phyloP scores from a whole-genome alignment of 1,284 basidiomycete species.

The Volvariella surrecta region DNA sequence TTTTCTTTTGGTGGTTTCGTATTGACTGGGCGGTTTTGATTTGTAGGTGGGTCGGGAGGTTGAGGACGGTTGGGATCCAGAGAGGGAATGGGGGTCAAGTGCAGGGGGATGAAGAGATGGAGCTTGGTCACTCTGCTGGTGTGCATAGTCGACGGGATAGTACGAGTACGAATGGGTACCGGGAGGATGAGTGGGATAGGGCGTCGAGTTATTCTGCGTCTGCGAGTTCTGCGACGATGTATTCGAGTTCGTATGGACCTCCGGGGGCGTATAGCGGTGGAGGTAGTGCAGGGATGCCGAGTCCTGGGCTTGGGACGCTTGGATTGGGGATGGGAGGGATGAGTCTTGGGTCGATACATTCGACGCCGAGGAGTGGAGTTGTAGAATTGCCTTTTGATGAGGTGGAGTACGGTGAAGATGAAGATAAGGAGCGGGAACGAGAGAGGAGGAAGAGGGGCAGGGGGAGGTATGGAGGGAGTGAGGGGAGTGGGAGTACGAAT shows the following conservation, averaged over 20 bases:
- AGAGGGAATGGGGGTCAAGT: conserved; percentile 15
- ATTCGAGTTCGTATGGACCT: conserved; percentile 2
- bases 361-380: conserved; percentile 19
- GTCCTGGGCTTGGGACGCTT: conserved; percentile 12
- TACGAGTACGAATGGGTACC: background rate
- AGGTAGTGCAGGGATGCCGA: conserved; percentile 12
- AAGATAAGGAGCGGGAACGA: background rate
- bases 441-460: no score
- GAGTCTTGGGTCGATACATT: conserved; percentile 19
- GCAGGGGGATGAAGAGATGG: conserved; percentile 9
- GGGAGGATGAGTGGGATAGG: background rate
- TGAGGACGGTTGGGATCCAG: conserved; percentile 64
- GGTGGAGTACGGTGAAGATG: conserved; percentile 11
- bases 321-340: conserved; percentile 23
- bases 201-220: conserved; percentile 13
- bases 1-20: background rate
- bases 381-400: conserved; percentile 16
- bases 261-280: background rate
- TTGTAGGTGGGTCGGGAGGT: conserved; percentile 68
- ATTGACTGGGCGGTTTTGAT: no score
- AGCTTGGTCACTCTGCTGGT: conserved; percentile 2
- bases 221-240: conserved; percentile 9
- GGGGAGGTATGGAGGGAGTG: no score
- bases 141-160: conserved; percentile 4
- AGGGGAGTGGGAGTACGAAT: no score